Percentiles rank a stretch among this genome's conserved stretches.
Conservation (phyloP, 2,329 filamentous ascomycete species). For the Ceratocystis harringtonii region DNA sequence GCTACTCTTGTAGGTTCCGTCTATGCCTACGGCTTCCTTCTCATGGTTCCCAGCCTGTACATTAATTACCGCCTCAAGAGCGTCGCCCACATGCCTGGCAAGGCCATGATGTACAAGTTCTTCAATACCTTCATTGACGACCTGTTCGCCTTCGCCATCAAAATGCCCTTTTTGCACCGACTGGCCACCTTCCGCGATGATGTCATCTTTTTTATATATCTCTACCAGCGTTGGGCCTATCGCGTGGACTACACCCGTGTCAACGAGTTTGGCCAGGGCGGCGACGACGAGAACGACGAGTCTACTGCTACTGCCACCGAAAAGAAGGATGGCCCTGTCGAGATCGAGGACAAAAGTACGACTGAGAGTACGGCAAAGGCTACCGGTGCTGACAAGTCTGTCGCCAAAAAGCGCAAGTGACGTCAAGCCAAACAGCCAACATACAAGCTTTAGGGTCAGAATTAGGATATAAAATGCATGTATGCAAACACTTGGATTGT, state of each 20-base stretch:
- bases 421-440: background rate
- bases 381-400: slow-evolving; percentile 35
- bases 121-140: slow-evolving; percentile 98
- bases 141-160: slow-evolving; percentile 96
- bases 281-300: slow-evolving; percentile 55
- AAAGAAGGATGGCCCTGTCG: slow-evolving; percentile 27
- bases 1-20: slow-evolving; percentile 89
- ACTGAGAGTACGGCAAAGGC: slow-evolving; percentile 28
- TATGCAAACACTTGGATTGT: background rate
- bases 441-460: background rate
- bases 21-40: slow-evolving; percentile 95
- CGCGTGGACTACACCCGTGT: slow-evolving; percentile 80
- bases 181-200: slow-evolving; percentile 88
- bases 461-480: background rate
- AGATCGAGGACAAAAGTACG: slow-evolving; percentile 24
- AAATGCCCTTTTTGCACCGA: slow-evolving; percentile 91
- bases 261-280: slow-evolving; percentile 96
- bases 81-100: slow-evolving; percentile 91
- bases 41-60: slow-evolving; percentile 96
- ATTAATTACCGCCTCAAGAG: slow-evolving; percentile 98
- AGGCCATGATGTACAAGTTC: slow-evolving; percentile 97
- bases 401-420: slow-evolving; percentile 30
- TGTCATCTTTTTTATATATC: slow-evolving; percentile 93
- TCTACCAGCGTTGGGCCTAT: slow-evolving; percentile 91
- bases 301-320: slow-evolving; percentile 23